These are phyloP conservation scores for Scolecobasidium constrictum DNA, from an alignment of 2,329 filamentous ascomycete species.

Conservation along the genomic window DNA sequence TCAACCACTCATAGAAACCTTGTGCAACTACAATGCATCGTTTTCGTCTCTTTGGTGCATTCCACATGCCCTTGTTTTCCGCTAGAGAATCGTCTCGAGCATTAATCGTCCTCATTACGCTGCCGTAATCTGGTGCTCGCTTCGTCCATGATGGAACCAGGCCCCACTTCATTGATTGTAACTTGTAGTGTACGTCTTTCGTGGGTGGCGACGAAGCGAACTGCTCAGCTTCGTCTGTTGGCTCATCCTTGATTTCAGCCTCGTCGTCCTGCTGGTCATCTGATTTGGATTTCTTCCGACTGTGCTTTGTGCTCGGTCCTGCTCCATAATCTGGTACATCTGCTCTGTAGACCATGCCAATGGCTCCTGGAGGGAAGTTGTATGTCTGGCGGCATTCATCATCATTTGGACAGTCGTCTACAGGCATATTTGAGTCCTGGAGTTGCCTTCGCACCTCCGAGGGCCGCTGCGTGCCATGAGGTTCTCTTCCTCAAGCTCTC, in stretches of 20 bases:
- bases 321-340: slow-evolving; percentile 54
- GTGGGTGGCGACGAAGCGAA: slow-evolving; percentile 13
- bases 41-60: slow-evolving; percentile 78
- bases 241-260: slow-evolving; percentile 14
- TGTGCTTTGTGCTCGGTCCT: slow-evolving; percentile 19
- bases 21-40: slow-evolving; percentile 80
- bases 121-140: slow-evolving; percentile 64
- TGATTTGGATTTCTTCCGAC: slow-evolving; percentile 11
- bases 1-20: slow-evolving; percentile 95
- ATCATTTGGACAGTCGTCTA: slow-evolving; percentile 61
- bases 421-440: slow-evolving; percentile 61
- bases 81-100: slow-evolving; percentile 81
- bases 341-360: slow-evolving; percentile 77
- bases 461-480: slow-evolving; percentile 46
- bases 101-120: slow-evolving; percentile 83
- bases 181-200: slow-evolving; percentile 53
- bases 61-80: slow-evolving; percentile 76
- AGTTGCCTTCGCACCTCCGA: slow-evolving; percentile 65
- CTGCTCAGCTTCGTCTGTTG: slow-evolving; percentile 11
- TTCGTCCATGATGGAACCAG: slow-evolving; percentile 92
- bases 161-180: slow-evolving; percentile 95
- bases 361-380: slow-evolving; percentile 84
- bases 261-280: slow-evolving; percentile 15
- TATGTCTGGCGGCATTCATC: slow-evolving; percentile 64
- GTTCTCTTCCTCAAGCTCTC: too few species aligned